Conservation (phyloP, 257 asterid genomes). For the Solanum bukasovii region DNA sequence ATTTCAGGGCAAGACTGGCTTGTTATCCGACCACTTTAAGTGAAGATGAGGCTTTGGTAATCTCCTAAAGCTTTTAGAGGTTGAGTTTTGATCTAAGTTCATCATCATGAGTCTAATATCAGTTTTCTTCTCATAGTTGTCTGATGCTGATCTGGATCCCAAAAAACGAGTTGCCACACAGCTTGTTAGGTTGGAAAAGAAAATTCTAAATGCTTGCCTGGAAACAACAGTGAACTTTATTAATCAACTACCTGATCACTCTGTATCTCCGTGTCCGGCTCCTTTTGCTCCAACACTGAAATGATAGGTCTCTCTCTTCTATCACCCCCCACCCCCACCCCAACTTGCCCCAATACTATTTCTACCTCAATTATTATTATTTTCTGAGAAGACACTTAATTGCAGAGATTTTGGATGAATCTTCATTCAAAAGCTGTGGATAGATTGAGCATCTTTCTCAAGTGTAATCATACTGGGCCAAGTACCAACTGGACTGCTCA, state of each 20-base stretch:
- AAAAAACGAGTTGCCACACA: constrained; percentile 81
- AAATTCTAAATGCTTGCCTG: constrained; percentile 64
- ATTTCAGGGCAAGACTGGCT: constrained; percentile 58
- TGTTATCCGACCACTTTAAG: constrained; percentile 68
- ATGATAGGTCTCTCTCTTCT: constrained; percentile 33
- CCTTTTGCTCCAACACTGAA: constrained; percentile 72
- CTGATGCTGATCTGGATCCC: constrained; percentile 59
- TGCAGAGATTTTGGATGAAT: not conserved
- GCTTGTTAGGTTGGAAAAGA: constrained; percentile 83
- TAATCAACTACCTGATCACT: constrained; percentile 70
- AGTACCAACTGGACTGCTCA: not conserved
- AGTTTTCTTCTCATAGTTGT: constrained; percentile 37
- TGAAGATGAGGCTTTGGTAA: constrained; percentile 85
- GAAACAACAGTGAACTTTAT: constrained; percentile 66
- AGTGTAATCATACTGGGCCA: not conserved
- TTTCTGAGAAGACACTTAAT: not conserved
- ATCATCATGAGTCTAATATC: not conserved
- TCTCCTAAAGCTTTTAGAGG: not conserved
- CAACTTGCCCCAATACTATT: not conserved
- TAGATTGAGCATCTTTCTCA: not conserved
- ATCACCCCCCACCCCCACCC: not conserved
- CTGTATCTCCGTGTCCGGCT: constrained; percentile 88
- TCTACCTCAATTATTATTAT: not conserved
- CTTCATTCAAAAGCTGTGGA: not conserved
- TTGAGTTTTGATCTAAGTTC: not conserved